These are phyloP conservation scores for Lepidium campestre DNA, from an alignment of 441 rosid genomes.

Conservation along the genomic window DNA sequence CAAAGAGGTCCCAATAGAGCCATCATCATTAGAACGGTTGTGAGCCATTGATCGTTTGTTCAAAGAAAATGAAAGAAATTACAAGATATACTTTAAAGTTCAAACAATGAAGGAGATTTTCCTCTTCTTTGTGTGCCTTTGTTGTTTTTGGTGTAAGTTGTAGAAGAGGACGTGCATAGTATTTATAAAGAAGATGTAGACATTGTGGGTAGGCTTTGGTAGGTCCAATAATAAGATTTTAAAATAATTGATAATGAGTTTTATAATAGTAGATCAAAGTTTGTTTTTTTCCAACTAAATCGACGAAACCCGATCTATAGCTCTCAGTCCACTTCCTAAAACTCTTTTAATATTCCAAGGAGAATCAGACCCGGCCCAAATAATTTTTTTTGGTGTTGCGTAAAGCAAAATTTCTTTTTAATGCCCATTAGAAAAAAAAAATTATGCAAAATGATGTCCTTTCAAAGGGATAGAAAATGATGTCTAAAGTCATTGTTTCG, in stretches of 20 bases:
- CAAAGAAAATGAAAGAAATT: background rate
- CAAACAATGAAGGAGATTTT: background rate
- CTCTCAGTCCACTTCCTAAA: too few species aligned
- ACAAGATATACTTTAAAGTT: background rate
- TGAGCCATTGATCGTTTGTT: constrained; percentile 12
- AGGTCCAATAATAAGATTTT: background rate
- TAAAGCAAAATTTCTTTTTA: too few species aligned
- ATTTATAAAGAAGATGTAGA: constrained; percentile 12
- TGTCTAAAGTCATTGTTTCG: too few species aligned
- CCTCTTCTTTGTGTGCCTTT: background rate
- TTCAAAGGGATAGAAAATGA: too few species aligned
- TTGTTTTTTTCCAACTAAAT: too few species aligned
- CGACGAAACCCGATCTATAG: too few species aligned
- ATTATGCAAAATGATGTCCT: too few species aligned
- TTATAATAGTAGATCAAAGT: too few species aligned
- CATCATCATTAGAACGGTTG: constrained; percentile 5
- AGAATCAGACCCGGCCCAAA: too few species aligned
- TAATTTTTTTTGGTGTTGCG: too few species aligned
- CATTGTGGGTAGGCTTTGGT: constrained; percentile 10
- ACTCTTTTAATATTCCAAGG: too few species aligned
- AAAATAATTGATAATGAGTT: background rate
- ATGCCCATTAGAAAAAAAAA: too few species aligned
- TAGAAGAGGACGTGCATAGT: background rate
- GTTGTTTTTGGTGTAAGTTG: constrained; percentile 17
- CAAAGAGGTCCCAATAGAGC: constrained; percentile 23